These are phyloP conservation scores for Termitomyces sp. DNA, from an alignment of 768 basidiomycete species.

Conservation along the genomic window DNA sequence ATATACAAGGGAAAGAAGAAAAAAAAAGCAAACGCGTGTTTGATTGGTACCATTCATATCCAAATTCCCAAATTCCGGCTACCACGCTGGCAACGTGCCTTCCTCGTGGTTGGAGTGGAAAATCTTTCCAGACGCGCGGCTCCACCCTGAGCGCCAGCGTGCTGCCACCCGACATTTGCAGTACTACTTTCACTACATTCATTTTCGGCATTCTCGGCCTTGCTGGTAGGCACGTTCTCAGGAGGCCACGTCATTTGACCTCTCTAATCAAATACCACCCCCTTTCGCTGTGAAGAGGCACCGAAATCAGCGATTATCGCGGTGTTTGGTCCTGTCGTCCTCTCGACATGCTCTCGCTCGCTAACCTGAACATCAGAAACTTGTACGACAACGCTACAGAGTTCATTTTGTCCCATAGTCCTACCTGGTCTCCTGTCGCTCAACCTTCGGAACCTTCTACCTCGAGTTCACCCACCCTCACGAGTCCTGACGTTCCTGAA, in stretches of 20 bases:
- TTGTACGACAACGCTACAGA: slow-evolving; percentile 54
- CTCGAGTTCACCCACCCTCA: slow-evolving; percentile 11
- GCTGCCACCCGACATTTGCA: background rate
- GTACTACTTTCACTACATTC: background rate
- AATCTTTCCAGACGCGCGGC: background rate
- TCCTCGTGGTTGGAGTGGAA: background rate
- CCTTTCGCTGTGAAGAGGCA: slow-evolving; percentile 14
- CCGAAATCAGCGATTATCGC: slow-evolving; percentile 31
- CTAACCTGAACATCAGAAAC: slow-evolving; percentile 38
- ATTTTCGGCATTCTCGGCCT: slow-evolving; percentile 9
- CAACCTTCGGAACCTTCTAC: slow-evolving; percentile 22
- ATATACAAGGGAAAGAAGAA: slow-evolving; percentile 6
- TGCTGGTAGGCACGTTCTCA: slow-evolving; percentile 8
- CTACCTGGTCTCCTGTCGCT: slow-evolving; percentile 24
- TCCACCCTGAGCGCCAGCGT: background rate
- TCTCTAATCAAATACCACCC: slow-evolving; percentile 13
- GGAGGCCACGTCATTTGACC: slow-evolving; percentile 10
- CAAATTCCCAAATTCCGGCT: slow-evolving; percentile 8
- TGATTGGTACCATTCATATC: slow-evolving; percentile 13
- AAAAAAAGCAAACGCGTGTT: slow-evolving; percentile 14
- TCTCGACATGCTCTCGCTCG: slow-evolving; percentile 36
- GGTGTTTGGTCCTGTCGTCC: slow-evolving; percentile 30
- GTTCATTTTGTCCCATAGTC: slow-evolving; percentile 46
- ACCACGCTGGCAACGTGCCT: slow-evolving; percentile 11
- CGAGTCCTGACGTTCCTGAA: slow-evolving; percentile 28